Evolutionary conservation across 2,329 filamentous ascomycete genomes (phyloP), one percentile per base, ranked within the genome.

Genomic region (Paracorniculantispora psalliotae): DNA sequence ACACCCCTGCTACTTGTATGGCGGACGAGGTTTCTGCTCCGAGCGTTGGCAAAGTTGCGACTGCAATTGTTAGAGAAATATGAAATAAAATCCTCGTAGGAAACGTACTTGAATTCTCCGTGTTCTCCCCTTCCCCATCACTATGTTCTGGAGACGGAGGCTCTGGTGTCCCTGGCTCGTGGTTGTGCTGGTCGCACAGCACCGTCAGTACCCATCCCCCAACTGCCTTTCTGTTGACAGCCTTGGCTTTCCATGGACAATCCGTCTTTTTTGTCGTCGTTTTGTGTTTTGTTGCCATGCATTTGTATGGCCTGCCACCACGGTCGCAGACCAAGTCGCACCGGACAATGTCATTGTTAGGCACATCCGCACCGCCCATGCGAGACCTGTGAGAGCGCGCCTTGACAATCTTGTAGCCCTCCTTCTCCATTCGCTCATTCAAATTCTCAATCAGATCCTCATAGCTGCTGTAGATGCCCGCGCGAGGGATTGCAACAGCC

Each of bases 361-460:
- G 73, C 55, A 73, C 68, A 63, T 75, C 72, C 37, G 73, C 71
- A 46, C 73, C 75, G 48, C 73, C 73, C 60, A 75, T 69, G 54
- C 74, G 71, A 60, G 72, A 70, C 61, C 75, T 73, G 64, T 78
- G 74, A 26, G 75, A 77, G 60, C 75, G 70, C 30, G 73, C 69
- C 65, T 77, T 77, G 68, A 78, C 75, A 57, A 78, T 73, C 62
- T 77, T 77, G 72, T 77, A 78, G 60, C 75, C 75, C 59, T 77
- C 71, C 63, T 75, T 76, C 59, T 73, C 69, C 70, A 77, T 77
- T 35, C 72, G 72, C 54, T 69, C 67, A 61, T 71, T 76, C 41
- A 78, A 67, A 37, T 75, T 69, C 44, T 68, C 67, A 62, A 77
- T 75, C 23, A 78, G 68, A 15, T 77, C 74, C 17, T 77, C 75